A percentile compares a stretch with the other conserved stretches of the same genome.
Evolutionary conservation across 2,329 filamentous ascomycete species (phyloP).

Genomic region (Curvularia sp.): DNA sequence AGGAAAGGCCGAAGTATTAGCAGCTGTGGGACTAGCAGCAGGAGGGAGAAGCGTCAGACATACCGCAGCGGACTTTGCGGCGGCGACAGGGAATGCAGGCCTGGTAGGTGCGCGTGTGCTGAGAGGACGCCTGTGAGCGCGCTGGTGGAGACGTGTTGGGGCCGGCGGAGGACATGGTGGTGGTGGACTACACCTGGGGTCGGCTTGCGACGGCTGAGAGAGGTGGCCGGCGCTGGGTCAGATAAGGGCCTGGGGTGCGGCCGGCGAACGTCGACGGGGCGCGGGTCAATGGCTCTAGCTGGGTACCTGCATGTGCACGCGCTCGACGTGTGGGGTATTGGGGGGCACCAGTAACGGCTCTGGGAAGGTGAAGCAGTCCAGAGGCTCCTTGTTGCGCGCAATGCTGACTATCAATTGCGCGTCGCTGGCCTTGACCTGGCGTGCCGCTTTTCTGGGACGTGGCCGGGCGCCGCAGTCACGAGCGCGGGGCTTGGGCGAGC

Average conservation of each 20-base stretch:
- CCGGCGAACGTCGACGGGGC: conserved; percentile 3
- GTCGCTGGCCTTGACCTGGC: conserved; percentile 4
- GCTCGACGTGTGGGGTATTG: conserved; percentile 4
- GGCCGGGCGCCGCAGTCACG: conserved; percentile 14
- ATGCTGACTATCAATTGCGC: conserved; percentile 5
- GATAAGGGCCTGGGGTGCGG: conserved; percentile 11
- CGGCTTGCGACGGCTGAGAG: conserved; percentile 28
- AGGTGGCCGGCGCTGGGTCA: conserved; percentile 14
- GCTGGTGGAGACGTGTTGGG: conserved; percentile 36
- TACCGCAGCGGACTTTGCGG: conserved; percentile 65
- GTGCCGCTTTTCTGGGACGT: not conserved
- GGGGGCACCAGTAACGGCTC: conserved; percentile 19
- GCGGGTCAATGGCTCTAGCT: not conserved
- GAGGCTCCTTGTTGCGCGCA: conserved; percentile 1
- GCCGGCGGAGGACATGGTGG: conserved; percentile 30
- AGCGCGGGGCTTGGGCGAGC: conserved; percentile 14
- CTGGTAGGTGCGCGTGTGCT: conserved; percentile 51
- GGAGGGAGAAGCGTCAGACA: conserved; percentile 13
- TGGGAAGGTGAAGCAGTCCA: conserved; percentile 19
- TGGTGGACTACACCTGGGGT: conserved; percentile 9
- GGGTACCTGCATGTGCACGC: conserved; percentile 23
- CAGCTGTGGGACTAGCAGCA: conserved; percentile 1
- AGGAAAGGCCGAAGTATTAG: conserved; percentile 2
- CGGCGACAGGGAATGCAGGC: conserved; percentile 63
- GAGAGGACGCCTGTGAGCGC: conserved; percentile 17